Conservation (phyloP, 176 grass and related monocot species). For the Urochloa ruziziensis region DNA sequence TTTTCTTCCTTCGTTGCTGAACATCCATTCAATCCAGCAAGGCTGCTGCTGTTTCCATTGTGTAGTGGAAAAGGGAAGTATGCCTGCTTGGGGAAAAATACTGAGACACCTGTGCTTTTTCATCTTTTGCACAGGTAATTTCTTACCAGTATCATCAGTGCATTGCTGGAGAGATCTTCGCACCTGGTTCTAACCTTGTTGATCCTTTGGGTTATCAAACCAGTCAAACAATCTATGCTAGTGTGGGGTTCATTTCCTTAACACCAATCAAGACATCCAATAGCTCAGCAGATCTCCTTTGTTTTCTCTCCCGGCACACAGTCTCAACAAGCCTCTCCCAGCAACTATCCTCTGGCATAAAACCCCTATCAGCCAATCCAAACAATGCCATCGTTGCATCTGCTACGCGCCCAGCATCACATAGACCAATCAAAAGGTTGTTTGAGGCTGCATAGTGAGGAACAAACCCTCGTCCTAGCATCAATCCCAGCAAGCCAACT, state of each 20-base stretch:
- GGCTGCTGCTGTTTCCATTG: background rate
- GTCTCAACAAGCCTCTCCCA: conserved; percentile 56
- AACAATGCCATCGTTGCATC: conserved; percentile 65
- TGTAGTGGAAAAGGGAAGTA: background rate
- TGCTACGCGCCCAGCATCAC: conserved; percentile 49
- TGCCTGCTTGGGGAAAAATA: background rate
- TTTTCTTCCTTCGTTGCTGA: background rate
- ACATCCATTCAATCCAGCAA: background rate
- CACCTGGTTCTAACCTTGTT: background rate
- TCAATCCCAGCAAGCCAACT: conserved; percentile 54
- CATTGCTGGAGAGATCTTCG: background rate
- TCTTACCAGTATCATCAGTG: background rate
- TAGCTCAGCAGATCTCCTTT: conserved; percentile 57
- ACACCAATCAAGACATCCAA: conserved; percentile 49
- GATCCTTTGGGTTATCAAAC: background rate
- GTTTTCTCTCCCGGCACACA: conserved; percentile 64
- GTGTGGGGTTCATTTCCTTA: conserved; percentile 15
- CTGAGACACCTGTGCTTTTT: background rate
- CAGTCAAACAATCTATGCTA: background rate
- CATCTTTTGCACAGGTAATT: background rate
- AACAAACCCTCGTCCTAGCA: conserved; percentile 59
- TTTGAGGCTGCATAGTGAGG: conserved; percentile 85
- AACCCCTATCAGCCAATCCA: conserved; percentile 63
- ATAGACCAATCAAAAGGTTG: conserved; percentile 65
- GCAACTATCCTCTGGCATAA: conserved; percentile 58